Evolutionary conservation across 345 rosid species (phyloP).

Genomic region (Gossypium raimondii): DNA sequence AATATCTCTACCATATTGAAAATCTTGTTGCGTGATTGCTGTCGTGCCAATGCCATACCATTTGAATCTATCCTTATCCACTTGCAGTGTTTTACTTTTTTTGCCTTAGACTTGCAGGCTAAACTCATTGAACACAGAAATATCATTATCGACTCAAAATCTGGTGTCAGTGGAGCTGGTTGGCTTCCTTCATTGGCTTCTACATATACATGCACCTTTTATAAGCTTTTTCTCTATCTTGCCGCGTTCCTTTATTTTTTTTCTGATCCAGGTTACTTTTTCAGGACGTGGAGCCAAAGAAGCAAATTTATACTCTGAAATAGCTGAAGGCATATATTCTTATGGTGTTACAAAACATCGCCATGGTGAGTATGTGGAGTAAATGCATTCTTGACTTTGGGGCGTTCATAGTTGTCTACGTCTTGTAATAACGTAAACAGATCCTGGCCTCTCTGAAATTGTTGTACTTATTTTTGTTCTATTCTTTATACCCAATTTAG

Average conservation of each 20-base stretch:
- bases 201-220: background rate
- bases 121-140: constrained; percentile 59
- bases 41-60: background rate
- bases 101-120: constrained; percentile 45
- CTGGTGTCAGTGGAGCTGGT: constrained; percentile 99
- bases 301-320: constrained; percentile 72
- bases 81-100: constrained; percentile 12
- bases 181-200: constrained; percentile 14
- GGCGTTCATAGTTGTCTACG: background rate
- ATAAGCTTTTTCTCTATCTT: background rate
- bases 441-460: background rate
- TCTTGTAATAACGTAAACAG: background rate
- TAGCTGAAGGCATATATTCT: constrained; percentile 87
- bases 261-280: constrained; percentile 15
- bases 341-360: constrained; percentile 92
- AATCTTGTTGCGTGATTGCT: background rate
- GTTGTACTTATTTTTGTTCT: background rate
- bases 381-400: background rate
- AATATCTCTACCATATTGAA: background rate
- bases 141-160: constrained; percentile 83
- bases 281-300: constrained; percentile 98
- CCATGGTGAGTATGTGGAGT: constrained; percentile 54
- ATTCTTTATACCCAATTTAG: background rate
- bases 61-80: background rate
- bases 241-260: constrained; percentile 8